Conservation (phyloP, 176 grass and related monocot species). For the Oryza glaberrima region DNA sequence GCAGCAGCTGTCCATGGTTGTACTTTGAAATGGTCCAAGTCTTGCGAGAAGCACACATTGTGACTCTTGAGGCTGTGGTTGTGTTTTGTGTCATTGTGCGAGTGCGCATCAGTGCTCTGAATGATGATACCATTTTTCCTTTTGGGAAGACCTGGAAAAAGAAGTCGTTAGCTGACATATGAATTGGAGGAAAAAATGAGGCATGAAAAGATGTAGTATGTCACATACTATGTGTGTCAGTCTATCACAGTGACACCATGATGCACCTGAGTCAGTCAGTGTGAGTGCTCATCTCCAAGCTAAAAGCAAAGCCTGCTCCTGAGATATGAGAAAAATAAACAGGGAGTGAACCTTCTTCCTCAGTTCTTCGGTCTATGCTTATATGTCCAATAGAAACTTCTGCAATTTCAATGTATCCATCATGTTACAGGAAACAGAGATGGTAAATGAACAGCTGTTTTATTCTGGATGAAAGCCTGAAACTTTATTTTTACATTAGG, state of each 20-base stretch:
- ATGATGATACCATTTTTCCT: not conserved
- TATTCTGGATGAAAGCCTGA: slow-evolving; percentile 1
- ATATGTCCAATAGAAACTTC: not conserved
- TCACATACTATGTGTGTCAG: not conserved
- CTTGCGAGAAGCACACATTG: not conserved
- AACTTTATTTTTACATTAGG: not conserved
- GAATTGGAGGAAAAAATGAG: not conserved
- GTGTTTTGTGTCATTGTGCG: not conserved
- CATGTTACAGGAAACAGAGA: not conserved
- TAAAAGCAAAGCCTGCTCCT: not conserved
- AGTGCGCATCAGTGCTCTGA: slow-evolving; percentile 12
- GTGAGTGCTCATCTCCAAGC: not conserved
- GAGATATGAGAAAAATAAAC: slow-evolving; percentile 17
- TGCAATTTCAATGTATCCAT: not conserved
- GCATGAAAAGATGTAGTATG: not conserved
- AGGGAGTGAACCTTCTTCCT: slow-evolving; percentile 35
- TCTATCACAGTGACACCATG: not conserved
- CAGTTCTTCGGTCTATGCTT: not conserved
- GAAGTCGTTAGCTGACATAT: slow-evolving; percentile 19
- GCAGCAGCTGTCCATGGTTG: not conserved
- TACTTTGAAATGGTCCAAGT: slow-evolving; percentile 64
- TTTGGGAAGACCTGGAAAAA: slow-evolving; percentile 49
- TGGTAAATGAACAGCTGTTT: not conserved
- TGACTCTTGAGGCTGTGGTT: not conserved
- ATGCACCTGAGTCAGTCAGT: no score